phyloP scores from a whole-genome alignment of 164 flowering plant genomes.

The Akebia trifoliata region DNA sequence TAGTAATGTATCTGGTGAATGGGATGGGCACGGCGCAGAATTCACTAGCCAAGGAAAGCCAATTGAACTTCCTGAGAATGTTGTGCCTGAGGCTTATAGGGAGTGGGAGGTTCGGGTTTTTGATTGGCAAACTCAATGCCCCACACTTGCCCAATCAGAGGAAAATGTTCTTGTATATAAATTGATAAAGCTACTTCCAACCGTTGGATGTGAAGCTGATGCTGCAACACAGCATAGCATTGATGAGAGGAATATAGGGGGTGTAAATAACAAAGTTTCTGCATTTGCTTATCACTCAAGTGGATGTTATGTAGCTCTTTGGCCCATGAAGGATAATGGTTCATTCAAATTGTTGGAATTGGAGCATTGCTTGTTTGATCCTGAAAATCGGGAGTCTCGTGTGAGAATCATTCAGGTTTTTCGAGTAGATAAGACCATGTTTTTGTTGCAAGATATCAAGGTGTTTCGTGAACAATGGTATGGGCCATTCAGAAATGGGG shows the following conservation, averaged over 20 bases:
- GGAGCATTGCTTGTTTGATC: conserved; percentile 87
- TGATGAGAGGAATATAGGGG: conserved; percentile 56
- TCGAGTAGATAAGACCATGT: conserved; percentile 24
- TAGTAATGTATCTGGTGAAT: conserved; percentile 77
- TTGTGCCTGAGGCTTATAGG: conserved; percentile 83
- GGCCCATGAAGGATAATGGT: conserved; percentile 38
- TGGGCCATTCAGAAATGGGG: conserved; percentile 94
- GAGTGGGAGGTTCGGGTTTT: conserved; percentile 96
- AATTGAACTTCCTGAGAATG: conserved; percentile 77
- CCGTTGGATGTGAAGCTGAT: conserved; percentile 99
- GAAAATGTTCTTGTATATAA: conserved; percentile 45
- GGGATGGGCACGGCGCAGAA: conserved; percentile 96
- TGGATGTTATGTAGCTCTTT: conserved; percentile 74
- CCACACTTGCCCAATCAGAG: conserved; percentile 62
- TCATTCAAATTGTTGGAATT: conserved; percentile 39
- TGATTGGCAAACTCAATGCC: conserved; percentile 98
- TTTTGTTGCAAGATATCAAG: conserved; percentile 33
- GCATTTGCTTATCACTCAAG: conserved; percentile 63
- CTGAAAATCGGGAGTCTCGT: conserved; percentile 62
- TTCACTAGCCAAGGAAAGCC: conserved; percentile 65
- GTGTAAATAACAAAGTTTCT: conserved; percentile 27
- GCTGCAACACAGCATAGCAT: conserved; percentile 70
- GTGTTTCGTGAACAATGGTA: conserved; percentile 92
- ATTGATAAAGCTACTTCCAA: conserved; percentile 71
- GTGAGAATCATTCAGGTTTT: conserved; percentile 68